A percentile compares a stretch with the other conserved stretches of the same genome.
phyloP scores from a whole-genome alignment of 306 rosid genomes.

The Cucurbita argyrosperma region DNA sequence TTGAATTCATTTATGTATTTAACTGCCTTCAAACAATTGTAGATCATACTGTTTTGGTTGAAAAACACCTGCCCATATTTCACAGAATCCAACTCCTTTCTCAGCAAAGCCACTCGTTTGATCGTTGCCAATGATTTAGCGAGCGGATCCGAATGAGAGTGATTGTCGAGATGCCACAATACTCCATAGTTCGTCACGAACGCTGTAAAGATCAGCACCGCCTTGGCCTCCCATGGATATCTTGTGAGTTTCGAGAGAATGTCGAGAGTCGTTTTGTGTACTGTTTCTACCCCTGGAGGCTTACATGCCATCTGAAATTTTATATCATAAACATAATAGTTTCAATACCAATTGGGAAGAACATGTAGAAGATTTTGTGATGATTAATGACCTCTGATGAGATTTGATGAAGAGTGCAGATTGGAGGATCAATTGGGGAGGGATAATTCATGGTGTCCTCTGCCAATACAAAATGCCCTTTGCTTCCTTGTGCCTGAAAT shows the following conservation, averaged over 20 bases:
- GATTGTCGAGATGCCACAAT: conserved; percentile 3
- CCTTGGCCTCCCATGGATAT: conserved; percentile 1
- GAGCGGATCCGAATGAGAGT: neutral
- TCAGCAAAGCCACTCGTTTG: neutral
- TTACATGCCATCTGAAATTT: neutral
- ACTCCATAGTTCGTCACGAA: neutral
- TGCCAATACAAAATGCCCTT: neutral
- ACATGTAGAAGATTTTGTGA: neutral
- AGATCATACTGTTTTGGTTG: neutral
- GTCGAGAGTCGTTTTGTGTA: neutral
- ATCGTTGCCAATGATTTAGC: neutral
- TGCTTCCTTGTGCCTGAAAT: neutral
- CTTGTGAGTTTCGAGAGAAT: neutral
- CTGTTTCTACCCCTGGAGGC: neutral
- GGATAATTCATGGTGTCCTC: neutral
- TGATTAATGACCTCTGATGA: neutral
- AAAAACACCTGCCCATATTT: neutral
- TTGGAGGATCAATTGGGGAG: neutral
- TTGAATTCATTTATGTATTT: neutral
- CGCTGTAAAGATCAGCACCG: neutral
- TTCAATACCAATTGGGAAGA: neutral
- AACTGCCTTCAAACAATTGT: neutral
- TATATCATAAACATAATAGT: neutral
- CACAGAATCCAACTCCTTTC: neutral
- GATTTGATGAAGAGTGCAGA: neutral